A percentile compares a stretch with the other conserved stretches of the same genome.
Conservation (phyloP, 1,139 yeast species). For the Suhomyces chickasaworum region DNA sequence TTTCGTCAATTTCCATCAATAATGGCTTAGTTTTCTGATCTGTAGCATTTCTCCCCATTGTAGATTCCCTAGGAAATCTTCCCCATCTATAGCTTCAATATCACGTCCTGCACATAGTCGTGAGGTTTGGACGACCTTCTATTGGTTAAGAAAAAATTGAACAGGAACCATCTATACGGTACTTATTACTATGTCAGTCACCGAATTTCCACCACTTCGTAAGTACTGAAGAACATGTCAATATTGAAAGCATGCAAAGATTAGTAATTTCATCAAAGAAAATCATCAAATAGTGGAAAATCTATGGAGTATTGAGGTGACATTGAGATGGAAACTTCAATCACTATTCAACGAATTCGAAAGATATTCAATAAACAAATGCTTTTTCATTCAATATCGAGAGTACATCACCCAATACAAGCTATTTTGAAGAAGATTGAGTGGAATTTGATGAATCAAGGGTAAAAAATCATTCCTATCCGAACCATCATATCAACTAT, state of each 20-base stretch:
- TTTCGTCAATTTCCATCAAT: no score
- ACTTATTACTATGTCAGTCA: slow-evolving; percentile 38
- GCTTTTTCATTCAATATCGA: not conserved
- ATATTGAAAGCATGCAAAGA: not conserved
- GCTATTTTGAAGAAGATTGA: not conserved
- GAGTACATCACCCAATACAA: no score
- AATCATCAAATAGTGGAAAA: not conserved
- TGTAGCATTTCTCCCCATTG: no score
- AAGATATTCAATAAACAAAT: not conserved
- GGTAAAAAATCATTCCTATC: not conserved
- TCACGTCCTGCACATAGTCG: slow-evolving; percentile 15
- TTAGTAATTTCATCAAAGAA: not conserved
- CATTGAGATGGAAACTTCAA: not conserved
- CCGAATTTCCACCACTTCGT: slow-evolving; percentile 56
- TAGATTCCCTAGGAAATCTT: no score
- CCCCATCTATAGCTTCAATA: not conserved
- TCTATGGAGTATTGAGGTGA: not conserved
- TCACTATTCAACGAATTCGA: not conserved
- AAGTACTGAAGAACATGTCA: slow-evolving; percentile 26
- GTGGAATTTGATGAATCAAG: not conserved
- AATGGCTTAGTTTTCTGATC: no score
- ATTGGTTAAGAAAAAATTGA: slow-evolving; percentile 19
- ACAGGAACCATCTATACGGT: slow-evolving; percentile 6
- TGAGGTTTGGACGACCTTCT: slow-evolving; percentile 17
- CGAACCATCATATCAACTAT: not conserved